phyloP scores from a whole-genome alignment of 2,329 filamentous ascomycete genomes.

The Graphilbum fragrans region DNA sequence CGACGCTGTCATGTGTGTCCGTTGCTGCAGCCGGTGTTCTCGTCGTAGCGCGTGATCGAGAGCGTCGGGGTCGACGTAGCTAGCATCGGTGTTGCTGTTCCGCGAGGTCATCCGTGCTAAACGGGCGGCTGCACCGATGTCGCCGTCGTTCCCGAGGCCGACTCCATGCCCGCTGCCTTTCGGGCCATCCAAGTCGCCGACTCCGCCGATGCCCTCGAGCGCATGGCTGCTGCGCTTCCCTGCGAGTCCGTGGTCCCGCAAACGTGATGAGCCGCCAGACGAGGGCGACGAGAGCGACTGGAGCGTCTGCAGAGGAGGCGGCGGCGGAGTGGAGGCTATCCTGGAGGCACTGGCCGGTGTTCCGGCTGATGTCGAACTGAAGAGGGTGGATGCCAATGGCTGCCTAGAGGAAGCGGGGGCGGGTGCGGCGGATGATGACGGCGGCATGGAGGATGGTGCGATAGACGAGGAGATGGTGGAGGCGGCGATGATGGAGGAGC shows the following conservation, averaged over 20 bases:
- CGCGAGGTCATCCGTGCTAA: neutral
- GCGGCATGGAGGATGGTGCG: neutral
- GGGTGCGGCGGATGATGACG: neutral
- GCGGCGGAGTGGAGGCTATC: conserved; percentile 7
- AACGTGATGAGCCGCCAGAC: conserved; percentile 3
- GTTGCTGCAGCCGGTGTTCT: conserved; percentile 17
- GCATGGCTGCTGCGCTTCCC: neutral
- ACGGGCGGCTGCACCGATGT: neutral
- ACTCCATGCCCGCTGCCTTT: neutral
- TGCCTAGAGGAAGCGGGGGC: neutral
- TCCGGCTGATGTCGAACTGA: neutral
- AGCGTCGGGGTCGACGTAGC: conserved; percentile 33
- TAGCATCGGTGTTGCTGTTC: neutral
- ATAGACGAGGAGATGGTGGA: neutral
- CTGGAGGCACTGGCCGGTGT: conserved; percentile 1
- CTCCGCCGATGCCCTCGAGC: neutral
- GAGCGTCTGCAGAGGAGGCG: neutral
- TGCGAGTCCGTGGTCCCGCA: neutral
- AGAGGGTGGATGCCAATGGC: neutral
- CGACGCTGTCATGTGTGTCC: neutral
- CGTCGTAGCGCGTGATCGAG: conserved; percentile 38
- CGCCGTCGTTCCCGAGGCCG: neutral
- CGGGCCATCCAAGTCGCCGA: neutral
- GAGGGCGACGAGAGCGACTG: conserved; percentile 1
- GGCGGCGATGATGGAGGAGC: neutral